phyloP scores from a whole-genome alignment of 2,329 filamentous ascomycete species.

The Arthrobotrys iridis region DNA sequence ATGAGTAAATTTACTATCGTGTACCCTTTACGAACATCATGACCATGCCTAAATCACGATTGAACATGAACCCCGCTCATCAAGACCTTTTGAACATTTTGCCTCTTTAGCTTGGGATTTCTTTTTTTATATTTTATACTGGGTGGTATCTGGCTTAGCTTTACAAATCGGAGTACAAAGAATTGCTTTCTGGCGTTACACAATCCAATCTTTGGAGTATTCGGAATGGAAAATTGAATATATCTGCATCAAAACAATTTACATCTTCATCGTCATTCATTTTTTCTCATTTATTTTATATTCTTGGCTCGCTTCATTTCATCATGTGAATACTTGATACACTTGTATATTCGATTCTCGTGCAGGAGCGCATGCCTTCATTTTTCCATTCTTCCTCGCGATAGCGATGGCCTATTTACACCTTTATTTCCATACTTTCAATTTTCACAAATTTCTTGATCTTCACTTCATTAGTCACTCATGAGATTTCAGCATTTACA shows the following conservation, averaged over 20 bases:
- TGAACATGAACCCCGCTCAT: slow-evolving; percentile 49
- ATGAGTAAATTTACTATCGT: slow-evolving; percentile 59
- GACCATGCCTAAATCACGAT: slow-evolving; percentile 56
- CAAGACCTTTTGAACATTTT: slow-evolving; percentile 42
- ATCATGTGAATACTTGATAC: slow-evolving; percentile 61
- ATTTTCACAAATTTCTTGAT: neutral
- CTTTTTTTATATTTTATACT: slow-evolving; percentile 47
- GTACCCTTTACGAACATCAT: slow-evolving; percentile 50
- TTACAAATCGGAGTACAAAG: slow-evolving; percentile 52
- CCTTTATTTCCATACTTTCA: neutral
- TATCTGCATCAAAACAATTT: slow-evolving; percentile 64
- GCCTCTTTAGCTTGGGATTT: slow-evolving; percentile 54
- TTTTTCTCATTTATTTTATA: slow-evolving; percentile 53
- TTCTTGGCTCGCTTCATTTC: slow-evolving; percentile 55
- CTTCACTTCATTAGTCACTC: slow-evolving; percentile 24
- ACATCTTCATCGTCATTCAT: slow-evolving; percentile 60
- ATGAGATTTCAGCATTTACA: slow-evolving; percentile 4
- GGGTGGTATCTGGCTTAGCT: slow-evolving; percentile 58
- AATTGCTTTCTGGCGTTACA: slow-evolving; percentile 52
- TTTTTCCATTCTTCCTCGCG: slow-evolving; percentile 58
- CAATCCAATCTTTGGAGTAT: slow-evolving; percentile 53
- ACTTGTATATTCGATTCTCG: slow-evolving; percentile 61
- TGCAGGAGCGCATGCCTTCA: slow-evolving; percentile 60
- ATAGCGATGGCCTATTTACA: slow-evolving; percentile 15
- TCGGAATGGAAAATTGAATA: slow-evolving; percentile 59